These are phyloP conservation scores for Talaromyces borbonicus DNA, from an alignment of 495 filamentous ascomycete species.

Conservation along the genomic window DNA sequence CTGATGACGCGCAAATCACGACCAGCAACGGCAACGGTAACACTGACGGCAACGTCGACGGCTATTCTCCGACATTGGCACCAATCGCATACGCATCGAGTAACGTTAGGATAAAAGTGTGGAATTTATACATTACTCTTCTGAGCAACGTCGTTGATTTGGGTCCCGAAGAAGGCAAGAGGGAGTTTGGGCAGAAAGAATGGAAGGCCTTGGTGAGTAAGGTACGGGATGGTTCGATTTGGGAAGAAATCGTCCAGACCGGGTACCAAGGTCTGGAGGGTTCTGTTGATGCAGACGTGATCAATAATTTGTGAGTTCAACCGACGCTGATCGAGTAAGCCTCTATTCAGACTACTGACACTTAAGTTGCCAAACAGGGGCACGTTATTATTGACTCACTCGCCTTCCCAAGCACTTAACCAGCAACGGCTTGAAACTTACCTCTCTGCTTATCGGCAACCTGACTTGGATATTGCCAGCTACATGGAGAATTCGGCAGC, in stretches of 20 bases:
- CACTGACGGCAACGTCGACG: conserved; percentile 25
- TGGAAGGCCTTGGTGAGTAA: conserved; percentile 74
- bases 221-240: conserved; percentile 76
- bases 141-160: conserved; percentile 84
- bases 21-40: conserved; percentile 27
- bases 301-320: conserved; percentile 68
- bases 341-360: neutral
- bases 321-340: neutral
- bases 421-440: conserved; percentile 86
- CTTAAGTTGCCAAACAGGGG: conserved; percentile 43
- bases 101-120: conserved; percentile 81
- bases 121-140: conserved; percentile 91
- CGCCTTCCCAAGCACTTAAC: conserved; percentile 67
- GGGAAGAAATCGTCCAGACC: conserved; percentile 80
- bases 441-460: conserved; percentile 64
- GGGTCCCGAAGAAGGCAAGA: conserved; percentile 82
- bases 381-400: conserved; percentile 79
- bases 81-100: conserved; percentile 64
- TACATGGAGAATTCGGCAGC: conserved; percentile 34
- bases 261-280: conserved; percentile 83
- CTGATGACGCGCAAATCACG: conserved; percentile 19
- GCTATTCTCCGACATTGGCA: conserved; percentile 34
- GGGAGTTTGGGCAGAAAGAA: conserved; percentile 68
- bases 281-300: conserved; percentile 87
- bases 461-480: conserved; percentile 55